These are phyloP conservation scores for Spathaspora boniae DNA, from an alignment of 805 yeast species.

Conservation along the genomic window DNA sequence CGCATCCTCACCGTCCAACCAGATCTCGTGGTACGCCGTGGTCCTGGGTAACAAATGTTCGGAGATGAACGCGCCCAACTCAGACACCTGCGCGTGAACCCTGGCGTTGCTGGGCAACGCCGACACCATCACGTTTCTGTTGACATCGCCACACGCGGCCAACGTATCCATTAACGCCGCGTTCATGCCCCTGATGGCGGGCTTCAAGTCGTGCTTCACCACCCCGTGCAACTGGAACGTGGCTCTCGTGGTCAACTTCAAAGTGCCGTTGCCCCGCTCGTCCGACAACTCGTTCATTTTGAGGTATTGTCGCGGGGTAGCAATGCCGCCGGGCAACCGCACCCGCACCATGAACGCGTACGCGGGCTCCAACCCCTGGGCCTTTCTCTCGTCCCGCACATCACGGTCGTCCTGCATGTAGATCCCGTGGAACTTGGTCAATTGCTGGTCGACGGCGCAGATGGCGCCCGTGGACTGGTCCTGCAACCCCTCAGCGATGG, in stretches of 20 bases:
- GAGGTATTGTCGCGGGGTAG: slow-evolving; percentile 87
- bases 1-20: slow-evolving; percentile 85
- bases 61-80: slow-evolving; percentile 61
- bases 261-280: slow-evolving; percentile 84
- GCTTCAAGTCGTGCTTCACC: slow-evolving; percentile 83
- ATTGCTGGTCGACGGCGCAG: slow-evolving; percentile 84
- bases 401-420: slow-evolving; percentile 99
- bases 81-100: slow-evolving; percentile 72
- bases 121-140: slow-evolving; percentile 90
- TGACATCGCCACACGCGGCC: slow-evolving; percentile 98
- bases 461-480: slow-evolving; percentile 90
- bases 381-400: slow-evolving; percentile 86
- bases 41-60: slow-evolving; percentile 86
- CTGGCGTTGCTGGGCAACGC: slow-evolving; percentile 86
- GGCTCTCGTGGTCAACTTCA: slow-evolving; percentile 94
- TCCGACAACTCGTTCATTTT: slow-evolving; percentile 78
- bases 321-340: slow-evolving; percentile 89
- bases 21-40: slow-evolving; percentile 94
- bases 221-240: slow-evolving; percentile 96
- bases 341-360: slow-evolving; percentile 97
- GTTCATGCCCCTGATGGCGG: slow-evolving; percentile 91
- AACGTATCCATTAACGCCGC: slow-evolving; percentile 86
- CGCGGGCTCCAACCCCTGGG: slow-evolving; percentile 91
- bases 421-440: slow-evolving; percentile 96
- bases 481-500: slow-evolving; percentile 78